Base-by-base conservation (phyloP, 1,284 basidiomycete species). In the Cutaneotrichosporon sp. region DNA sequence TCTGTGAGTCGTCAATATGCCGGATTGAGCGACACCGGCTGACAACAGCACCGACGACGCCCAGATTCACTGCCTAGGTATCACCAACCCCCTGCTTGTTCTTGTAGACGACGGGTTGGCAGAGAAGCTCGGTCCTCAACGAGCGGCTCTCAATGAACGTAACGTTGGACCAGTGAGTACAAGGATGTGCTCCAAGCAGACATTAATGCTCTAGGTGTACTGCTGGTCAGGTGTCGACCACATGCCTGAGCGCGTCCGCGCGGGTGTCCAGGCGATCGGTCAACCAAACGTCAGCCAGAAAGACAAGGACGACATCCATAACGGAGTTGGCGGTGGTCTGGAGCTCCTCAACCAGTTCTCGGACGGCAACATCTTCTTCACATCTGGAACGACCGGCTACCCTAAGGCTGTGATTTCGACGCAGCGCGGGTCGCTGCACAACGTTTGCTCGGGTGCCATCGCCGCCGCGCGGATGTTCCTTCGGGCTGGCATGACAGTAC, bases 341-440 rank as follows among this genome's bases (percentile, higher is more conserved):
- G 57, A 63, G 31, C 32, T 10, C 0, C 49, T 69, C 3, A 46
- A 54, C 34, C 67, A 68, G 17, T 69, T 71, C 45, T 62, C 63
- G 48, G 69, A 71, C 54, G 68, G 58, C 14, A 60, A 63, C 16
- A 63, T 71, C 46, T 68, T 73, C 56, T 73, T 70, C 52, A 68
- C 71, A 5, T 55, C 51, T 7, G 57, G 48, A 20, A 52, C 55
- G 26, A 47, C 51, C 14, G 43, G 45, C 27, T 44, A 37, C 16
- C 64, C 67, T 14, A 71, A 68, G 59, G 70, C 70, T 0, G 68
- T 72, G 2, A 57, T 72, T 16, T 69, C 67, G 42, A 68, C 66
- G 1, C 70, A 72, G 47, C 55, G 68, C 11, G 39, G 25, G 24
- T 37, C 22, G 4, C 46, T 48, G 39, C 46, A 48, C 51, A 53